These are phyloP conservation scores for Fusarium euwallaceae DNA, from an alignment of 2,329 filamentous ascomycete species.

Conservation along the genomic window DNA sequence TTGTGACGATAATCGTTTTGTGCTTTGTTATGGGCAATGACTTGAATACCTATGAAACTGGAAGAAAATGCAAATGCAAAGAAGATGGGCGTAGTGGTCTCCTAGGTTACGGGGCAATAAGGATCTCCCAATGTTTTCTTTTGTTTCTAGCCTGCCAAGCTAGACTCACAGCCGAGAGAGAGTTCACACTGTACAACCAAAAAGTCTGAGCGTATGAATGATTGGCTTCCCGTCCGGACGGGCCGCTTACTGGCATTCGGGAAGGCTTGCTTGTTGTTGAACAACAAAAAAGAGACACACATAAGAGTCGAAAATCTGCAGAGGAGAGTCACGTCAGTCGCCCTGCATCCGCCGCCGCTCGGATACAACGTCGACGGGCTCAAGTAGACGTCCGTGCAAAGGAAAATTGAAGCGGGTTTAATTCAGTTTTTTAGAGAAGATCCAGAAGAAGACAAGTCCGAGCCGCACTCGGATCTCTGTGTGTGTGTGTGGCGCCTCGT, in stretches of 20 bases:
- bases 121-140: slow-evolving; percentile 9
- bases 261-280: slow-evolving; percentile 21
- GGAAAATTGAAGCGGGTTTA: neutral
- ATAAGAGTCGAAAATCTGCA: neutral
- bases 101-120: slow-evolving; percentile 7
- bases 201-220: slow-evolving; percentile 26
- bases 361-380: slow-evolving; percentile 27
- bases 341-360: slow-evolving; percentile 17
- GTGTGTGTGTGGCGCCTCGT: slow-evolving; percentile 3
- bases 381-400: slow-evolving; percentile 11
- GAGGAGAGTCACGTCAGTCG: slow-evolving; percentile 18
- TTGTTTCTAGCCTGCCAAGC: slow-evolving; percentile 13
- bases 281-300: neutral
- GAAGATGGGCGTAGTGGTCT: neutral
- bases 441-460: slow-evolving; percentile 19
- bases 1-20: neutral
- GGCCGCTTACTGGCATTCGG: slow-evolving; percentile 37
- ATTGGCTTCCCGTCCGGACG: slow-evolving; percentile 41
- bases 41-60: neutral
- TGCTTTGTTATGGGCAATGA: slow-evolving; percentile 23
- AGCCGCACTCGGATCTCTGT: slow-evolving; percentile 39
- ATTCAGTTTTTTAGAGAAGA: neutral
- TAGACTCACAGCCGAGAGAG: neutral
- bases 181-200: slow-evolving; percentile 17
- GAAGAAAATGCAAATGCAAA: neutral